Evolutionary conservation across 1,139 yeast species (phyloP).

Genomic region (Protomyces lactucae-debilis): DNA sequence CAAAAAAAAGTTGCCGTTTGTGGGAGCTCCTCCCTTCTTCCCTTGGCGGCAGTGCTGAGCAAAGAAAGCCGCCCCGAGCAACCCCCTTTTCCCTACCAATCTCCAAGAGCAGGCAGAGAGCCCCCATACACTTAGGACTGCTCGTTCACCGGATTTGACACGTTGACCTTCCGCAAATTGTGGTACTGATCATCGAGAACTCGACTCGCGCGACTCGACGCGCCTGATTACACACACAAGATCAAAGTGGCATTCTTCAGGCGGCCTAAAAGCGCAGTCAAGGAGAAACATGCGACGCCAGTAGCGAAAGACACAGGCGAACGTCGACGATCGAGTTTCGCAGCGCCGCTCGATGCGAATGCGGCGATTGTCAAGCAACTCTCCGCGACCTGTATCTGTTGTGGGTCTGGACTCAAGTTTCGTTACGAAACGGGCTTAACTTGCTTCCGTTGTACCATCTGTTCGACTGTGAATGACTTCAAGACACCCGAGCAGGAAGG

Average conservation of each 20-base stretch:
- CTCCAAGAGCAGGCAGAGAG: too few species aligned
- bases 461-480: constrained; percentile 33
- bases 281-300: not conserved
- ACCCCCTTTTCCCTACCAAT: too few species aligned
- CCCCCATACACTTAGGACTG: too few species aligned
- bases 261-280: not conserved
- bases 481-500: constrained; percentile 17
- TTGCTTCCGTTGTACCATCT: constrained; percentile 33
- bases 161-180: too few species aligned
- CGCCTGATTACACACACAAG: not conserved
- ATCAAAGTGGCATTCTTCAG: not conserved
- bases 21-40: not conserved
- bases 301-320: not conserved
- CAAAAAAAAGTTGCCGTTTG: not conserved
- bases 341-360: not conserved
- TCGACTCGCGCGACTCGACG: not conserved
- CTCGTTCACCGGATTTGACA: too few species aligned
- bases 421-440: constrained; percentile 27
- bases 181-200: too few species aligned
- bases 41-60: too few species aligned
- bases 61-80: too few species aligned
- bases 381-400: constrained; percentile 31
- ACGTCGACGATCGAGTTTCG: not conserved
- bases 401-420: constrained; percentile 30
- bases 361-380: not conserved